Conservation (phyloP, 1,139 yeast species). For the Zygoascus hellenicus region DNA sequence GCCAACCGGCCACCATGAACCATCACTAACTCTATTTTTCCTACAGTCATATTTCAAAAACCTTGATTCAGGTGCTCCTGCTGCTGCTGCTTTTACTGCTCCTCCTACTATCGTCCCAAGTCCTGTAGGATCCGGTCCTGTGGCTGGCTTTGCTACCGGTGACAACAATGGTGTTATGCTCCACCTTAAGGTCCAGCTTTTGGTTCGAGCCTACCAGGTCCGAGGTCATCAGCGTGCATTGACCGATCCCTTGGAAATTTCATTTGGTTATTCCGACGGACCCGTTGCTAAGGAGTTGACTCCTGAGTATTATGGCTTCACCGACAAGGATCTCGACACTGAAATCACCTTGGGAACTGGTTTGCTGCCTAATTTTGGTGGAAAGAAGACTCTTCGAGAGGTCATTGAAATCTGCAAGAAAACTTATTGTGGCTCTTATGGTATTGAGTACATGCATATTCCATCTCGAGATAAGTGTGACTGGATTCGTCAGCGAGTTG, state of each 20-base stretch:
- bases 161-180: conserved; percentile 55
- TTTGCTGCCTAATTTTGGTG: conserved; percentile 85
- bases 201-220: conserved; percentile 97
- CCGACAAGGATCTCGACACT: conserved; percentile 76
- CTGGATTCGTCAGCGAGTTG: conserved; percentile 96
- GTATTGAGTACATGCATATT: conserved; percentile 93
- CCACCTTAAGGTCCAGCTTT: conserved; percentile 90
- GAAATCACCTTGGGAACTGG: conserved; percentile 95
- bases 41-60: conserved; percentile 74
- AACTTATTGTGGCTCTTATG: conserved; percentile 83
- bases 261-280: conserved; percentile 55
- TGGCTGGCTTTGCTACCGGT: conserved; percentile 42
- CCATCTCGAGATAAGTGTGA: conserved; percentile 95
- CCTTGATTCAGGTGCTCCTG: conserved; percentile 61
- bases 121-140: conserved; percentile 61
- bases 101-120: conserved; percentile 83
- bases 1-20: not conserved
- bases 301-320: conserved; percentile 83
- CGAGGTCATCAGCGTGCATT: conserved; percentile 96
- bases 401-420: conserved; percentile 73
- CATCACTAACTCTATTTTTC: not conserved
- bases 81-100: conserved; percentile 74
- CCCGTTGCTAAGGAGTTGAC: conserved; percentile 78
- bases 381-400: conserved; percentile 58
- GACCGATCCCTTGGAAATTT: conserved; percentile 88